Evolutionary conservation across 73 alveolate species (phyloP).

Genomic region (Paramecium octaurelia): DNA sequence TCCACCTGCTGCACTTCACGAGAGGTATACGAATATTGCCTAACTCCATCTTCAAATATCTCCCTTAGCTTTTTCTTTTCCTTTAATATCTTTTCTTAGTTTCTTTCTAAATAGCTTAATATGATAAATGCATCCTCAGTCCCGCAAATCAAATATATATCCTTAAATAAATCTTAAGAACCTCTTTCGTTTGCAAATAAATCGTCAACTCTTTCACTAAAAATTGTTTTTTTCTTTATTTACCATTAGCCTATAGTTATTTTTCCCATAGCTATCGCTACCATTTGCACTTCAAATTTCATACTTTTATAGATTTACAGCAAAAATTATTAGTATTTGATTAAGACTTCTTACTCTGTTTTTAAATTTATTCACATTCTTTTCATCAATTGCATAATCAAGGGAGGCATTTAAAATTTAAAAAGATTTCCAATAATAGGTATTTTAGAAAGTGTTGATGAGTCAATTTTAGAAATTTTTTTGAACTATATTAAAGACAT

Average conservation of each 20-base stretch:
- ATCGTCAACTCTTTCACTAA: neutral
- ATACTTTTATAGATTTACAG: neutral
- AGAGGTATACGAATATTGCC: no score
- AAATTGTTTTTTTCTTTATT: neutral
- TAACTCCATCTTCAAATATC: no score
- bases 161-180: neutral
- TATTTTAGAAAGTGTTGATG: neutral
- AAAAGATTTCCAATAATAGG: neutral
- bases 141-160: neutral
- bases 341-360: neutral
- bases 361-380: neutral
- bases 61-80: neutral
- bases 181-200: neutral
- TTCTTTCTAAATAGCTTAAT: neutral
- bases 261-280: neutral
- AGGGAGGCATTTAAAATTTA: neutral
- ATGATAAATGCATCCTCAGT: neutral
- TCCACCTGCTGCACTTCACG: no score
- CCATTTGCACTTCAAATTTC: neutral
- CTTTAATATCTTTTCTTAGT: neutral
- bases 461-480: neutral
- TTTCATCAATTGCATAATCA: neutral
- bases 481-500: neutral
- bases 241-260: neutral
- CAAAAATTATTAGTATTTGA: neutral